Conservation (phyloP, 768 basidiomycete genomes). For the Suillus subluteus region DNA sequence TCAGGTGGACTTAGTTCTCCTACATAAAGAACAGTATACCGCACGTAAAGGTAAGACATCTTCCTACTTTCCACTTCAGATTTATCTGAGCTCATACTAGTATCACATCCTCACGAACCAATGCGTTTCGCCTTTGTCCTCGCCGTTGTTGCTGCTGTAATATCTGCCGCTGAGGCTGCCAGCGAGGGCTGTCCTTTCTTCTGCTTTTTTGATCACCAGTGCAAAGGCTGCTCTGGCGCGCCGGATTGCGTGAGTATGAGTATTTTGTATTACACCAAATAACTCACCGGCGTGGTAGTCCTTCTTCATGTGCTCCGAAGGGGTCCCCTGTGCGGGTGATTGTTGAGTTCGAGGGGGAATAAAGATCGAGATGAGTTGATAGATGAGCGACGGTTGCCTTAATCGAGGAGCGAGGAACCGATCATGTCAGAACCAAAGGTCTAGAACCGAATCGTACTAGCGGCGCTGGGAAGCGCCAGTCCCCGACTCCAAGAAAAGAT, state of each 20-base stretch:
- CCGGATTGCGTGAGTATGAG: neutral
- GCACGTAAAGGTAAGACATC: neutral
- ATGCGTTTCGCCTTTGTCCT: neutral
- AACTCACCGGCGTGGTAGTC: neutral
- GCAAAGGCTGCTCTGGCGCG: neutral
- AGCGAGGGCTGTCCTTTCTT: neutral
- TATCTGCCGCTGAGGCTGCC: neutral
- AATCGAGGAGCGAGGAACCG: neutral
- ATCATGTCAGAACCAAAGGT: neutral
- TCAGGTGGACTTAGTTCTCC: neutral
- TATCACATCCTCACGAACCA: neutral
- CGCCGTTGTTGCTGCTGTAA: neutral
- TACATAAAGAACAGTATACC: neutral
- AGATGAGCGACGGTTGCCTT: neutral
- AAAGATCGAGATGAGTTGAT: neutral
- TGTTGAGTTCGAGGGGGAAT: neutral
- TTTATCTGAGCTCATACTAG: neutral
- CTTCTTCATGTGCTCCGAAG: neutral
- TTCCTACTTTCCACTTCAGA: neutral
- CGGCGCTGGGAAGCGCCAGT: neutral
- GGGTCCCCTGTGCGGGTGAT: neutral
- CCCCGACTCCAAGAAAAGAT: neutral
- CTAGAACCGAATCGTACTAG: constrained; percentile 1
- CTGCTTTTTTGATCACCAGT: neutral
- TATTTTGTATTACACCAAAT: neutral